Percentiles rank a stretch among this genome's conserved stretches.
Evolutionary conservation across 345 rosid genomes (phyloP).

Genomic region (Rhizophora mangle): DNA sequence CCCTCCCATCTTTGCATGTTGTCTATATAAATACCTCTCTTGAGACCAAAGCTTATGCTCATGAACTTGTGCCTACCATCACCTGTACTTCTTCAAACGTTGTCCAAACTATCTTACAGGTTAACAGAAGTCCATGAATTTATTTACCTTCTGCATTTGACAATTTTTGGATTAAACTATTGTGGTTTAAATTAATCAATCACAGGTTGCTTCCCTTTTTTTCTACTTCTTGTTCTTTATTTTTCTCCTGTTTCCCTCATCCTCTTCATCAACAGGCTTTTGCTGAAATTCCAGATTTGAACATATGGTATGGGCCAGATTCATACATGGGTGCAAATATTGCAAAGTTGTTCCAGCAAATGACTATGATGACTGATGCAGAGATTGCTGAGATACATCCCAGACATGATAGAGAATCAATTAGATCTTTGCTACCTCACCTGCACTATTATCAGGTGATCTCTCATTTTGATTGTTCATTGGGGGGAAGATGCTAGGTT

Average conservation of each 20-base stretch:
- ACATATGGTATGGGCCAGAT: constrained; percentile 92
- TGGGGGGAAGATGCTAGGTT: background rate
- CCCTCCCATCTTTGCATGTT: constrained; percentile 75
- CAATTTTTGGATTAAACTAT: background rate
- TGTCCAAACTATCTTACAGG: constrained; percentile 92
- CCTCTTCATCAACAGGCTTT: constrained; percentile 53
- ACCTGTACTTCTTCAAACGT: constrained; percentile 98
- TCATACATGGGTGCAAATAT: constrained; percentile 99
- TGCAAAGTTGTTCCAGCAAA: constrained; percentile 74
- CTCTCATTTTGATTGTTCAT: background rate
- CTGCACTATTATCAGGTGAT: constrained; percentile 78
- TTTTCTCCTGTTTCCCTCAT: constrained; percentile 3
- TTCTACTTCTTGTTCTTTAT: background rate
- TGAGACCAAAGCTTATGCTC: constrained; percentile 93
- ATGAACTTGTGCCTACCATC: constrained; percentile 94
- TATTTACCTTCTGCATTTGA: constrained; percentile 4
- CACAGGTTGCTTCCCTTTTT: background rate
- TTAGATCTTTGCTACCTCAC: constrained; percentile 60
- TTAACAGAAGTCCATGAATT: constrained; percentile 27
- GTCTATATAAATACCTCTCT: constrained; percentile 89
- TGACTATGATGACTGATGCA: constrained; percentile 83
- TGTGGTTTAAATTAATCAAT: background rate
- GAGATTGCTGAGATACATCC: constrained; percentile 79
- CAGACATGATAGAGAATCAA: constrained; percentile 57
- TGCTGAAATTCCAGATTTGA: constrained; percentile 73